phyloP scores from a whole-genome alignment of 352 stramenopile genomes.

The Pilasporangium apinafurcum region DNA sequence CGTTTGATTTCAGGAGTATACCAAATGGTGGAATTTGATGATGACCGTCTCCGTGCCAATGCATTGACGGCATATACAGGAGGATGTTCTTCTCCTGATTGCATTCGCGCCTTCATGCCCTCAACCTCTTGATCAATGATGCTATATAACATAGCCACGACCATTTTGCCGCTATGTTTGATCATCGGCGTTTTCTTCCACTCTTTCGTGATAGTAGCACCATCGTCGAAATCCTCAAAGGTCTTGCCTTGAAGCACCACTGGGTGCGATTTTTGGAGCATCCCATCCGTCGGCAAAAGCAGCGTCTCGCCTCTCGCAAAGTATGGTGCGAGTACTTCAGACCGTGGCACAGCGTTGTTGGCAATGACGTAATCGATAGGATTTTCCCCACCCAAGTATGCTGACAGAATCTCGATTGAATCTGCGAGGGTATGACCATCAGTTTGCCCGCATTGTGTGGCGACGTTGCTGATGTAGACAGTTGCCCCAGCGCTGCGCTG shows the following conservation, averaged over 20 bases:
- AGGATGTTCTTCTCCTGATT: no score
- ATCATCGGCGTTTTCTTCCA: slow-evolving; percentile 85
- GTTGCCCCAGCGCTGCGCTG: slow-evolving; percentile 50
- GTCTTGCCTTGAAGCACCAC: slow-evolving; percentile 74
- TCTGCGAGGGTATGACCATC: slow-evolving; percentile 70
- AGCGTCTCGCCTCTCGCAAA: slow-evolving; percentile 70
- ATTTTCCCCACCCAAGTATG: slow-evolving; percentile 67
- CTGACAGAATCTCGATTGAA: slow-evolving; percentile 54
- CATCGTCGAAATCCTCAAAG: slow-evolving; percentile 60
- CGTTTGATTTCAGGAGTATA: no score
- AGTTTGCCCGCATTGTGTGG: slow-evolving; percentile 76
- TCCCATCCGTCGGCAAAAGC: slow-evolving; percentile 55
- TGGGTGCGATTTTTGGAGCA: slow-evolving; percentile 45
- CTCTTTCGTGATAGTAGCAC: slow-evolving; percentile 29
- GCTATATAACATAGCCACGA: slow-evolving; percentile 76
- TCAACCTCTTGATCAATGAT: slow-evolving; percentile 85
- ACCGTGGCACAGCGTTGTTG: slow-evolving; percentile 59
- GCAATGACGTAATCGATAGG: slow-evolving; percentile 84
- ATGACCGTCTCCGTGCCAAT: no score
- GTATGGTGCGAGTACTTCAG: slow-evolving; percentile 50
- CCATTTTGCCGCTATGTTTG: slow-evolving; percentile 73
- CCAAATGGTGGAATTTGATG: no score
- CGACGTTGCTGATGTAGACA: slow-evolving; percentile 86
- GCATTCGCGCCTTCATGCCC: slow-evolving; percentile 25
- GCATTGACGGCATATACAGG: no score